These are phyloP conservation scores for Neofusicoccum parvum DNA, from an alignment of 2,329 filamentous ascomycete species.

Conservation along the genomic window DNA sequence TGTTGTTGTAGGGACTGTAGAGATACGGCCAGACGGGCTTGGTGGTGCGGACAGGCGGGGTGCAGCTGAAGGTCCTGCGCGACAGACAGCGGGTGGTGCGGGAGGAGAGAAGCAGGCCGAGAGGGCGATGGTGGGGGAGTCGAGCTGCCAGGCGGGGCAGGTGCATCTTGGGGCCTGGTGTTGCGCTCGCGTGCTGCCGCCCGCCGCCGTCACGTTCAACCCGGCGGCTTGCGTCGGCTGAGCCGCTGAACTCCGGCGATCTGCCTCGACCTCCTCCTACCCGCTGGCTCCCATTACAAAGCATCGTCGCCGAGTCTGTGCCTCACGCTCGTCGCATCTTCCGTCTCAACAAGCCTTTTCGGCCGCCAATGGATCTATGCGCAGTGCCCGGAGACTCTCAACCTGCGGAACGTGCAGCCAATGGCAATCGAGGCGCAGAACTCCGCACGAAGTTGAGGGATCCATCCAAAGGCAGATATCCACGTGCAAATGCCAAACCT, in stretches of 20 bases:
- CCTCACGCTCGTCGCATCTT: too few species aligned
- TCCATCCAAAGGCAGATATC: too few species aligned
- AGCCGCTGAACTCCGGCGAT: neutral
- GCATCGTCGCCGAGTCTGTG: neutral
- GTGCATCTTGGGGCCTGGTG: slow-evolving; percentile 19
- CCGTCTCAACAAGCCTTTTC: too few species aligned
- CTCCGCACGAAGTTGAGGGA: too few species aligned
- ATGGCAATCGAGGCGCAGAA: too few species aligned
- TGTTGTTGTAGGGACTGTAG: slow-evolving; percentile 63
- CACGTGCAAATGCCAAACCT: too few species aligned
- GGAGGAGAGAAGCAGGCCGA: neutral
- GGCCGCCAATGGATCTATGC: too few species aligned
- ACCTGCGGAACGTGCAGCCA: too few species aligned
- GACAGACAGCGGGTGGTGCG: neutral
- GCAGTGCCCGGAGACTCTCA: too few species aligned
- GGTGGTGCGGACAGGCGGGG: neutral
- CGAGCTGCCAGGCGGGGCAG: slow-evolving; percentile 18
- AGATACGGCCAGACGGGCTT: slow-evolving; percentile 48
- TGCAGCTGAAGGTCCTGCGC: slow-evolving; percentile 9
- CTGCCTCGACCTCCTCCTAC: neutral
- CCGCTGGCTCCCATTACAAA: slow-evolving; percentile 7
- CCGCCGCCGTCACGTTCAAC: neutral
- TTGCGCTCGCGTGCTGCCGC: slow-evolving; percentile 14
- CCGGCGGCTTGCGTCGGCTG: slow-evolving; percentile 7
- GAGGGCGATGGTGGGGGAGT: slow-evolving; percentile 19